A percentile compares a stretch with the other conserved stretches of the same genome.
These are phyloP conservation scores for Saccharomycopsis crataegensis DNA, from an alignment of 1,139 yeast genomes.

Conservation along the genomic window DNA sequence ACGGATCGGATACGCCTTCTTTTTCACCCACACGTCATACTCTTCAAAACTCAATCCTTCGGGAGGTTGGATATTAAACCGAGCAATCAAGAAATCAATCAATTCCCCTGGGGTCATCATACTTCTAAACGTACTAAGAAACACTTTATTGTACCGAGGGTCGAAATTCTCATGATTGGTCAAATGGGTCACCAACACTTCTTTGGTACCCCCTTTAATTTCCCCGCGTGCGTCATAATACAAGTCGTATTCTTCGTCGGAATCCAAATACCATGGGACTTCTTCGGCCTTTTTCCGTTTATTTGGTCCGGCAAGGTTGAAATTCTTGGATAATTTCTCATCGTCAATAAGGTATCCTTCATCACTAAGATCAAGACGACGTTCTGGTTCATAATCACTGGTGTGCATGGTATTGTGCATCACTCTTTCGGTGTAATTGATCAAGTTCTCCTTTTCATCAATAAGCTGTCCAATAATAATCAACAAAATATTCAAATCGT, in stretches of 20 bases:
- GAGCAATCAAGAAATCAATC: conserved; percentile 49
- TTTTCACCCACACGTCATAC: conserved; percentile 71
- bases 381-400: neutral
- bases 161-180: conserved; percentile 73
- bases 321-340: conserved; percentile 1
- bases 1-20: conserved; percentile 60
- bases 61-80: conserved; percentile 77
- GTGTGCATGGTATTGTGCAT: conserved; percentile 43
- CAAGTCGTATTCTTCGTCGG: conserved; percentile 69
- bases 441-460: conserved; percentile 61
- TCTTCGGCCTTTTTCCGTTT: conserved; percentile 28
- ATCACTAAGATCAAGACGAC: conserved; percentile 13
- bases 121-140: conserved; percentile 70
- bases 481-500: conserved; percentile 38
- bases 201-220: conserved; percentile 80
- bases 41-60: conserved; percentile 83
- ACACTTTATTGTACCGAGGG: conserved; percentile 59
- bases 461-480: conserved; percentile 48
- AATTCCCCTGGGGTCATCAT: conserved; percentile 66
- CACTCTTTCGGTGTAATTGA: conserved; percentile 68
- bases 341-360: conserved; percentile 16
- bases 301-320: neutral
- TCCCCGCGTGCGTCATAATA: conserved; percentile 66
- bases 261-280: conserved; percentile 74
- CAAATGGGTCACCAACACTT: conserved; percentile 73